A percentile compares a stretch with the other conserved stretches of the same genome.
Conservation (phyloP, 257 asterid genomes). For the Forsythia suspensa region DNA sequence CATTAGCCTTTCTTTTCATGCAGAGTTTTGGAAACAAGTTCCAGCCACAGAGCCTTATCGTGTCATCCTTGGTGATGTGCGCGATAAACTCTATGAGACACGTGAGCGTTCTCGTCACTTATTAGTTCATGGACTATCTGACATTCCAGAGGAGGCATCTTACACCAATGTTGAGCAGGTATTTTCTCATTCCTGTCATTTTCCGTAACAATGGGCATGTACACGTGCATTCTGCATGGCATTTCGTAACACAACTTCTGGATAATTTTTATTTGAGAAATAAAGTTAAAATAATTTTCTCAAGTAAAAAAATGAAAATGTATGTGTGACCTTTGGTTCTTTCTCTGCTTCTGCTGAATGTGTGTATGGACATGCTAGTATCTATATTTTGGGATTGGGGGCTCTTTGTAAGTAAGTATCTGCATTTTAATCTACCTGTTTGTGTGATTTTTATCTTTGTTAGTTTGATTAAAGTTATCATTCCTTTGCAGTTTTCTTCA, state of each 20-base stretch:
- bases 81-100: slow-evolving; percentile 57
- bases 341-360: background rate
- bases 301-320: background rate
- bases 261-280: background rate
- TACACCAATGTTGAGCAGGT: slow-evolving; percentile 61
- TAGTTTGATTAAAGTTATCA: background rate
- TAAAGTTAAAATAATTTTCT: background rate
- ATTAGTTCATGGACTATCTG: slow-evolving; percentile 45
- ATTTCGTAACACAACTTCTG: background rate
- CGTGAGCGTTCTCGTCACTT: slow-evolving; percentile 69
- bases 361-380: background rate
- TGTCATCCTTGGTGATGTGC: slow-evolving; percentile 65
- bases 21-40: slow-evolving; percentile 66
- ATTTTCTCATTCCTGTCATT: background rate
- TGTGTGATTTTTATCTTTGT: background rate
- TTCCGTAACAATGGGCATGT: background rate
- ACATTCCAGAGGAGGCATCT: slow-evolving; percentile 58
- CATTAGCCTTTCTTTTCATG: slow-evolving; percentile 4
- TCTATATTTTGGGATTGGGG: too few relatives aligned
- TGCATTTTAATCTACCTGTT: background rate
- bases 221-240: background rate
- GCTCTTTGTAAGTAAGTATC: too few relatives aligned
- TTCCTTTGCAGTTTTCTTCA: background rate
- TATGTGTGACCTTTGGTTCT: background rate
- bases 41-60: slow-evolving; percentile 63